phyloP scores from a whole-genome alignment of 202 grass and related monocot genomes.

The Schoenoplectus triqueter region DNA sequence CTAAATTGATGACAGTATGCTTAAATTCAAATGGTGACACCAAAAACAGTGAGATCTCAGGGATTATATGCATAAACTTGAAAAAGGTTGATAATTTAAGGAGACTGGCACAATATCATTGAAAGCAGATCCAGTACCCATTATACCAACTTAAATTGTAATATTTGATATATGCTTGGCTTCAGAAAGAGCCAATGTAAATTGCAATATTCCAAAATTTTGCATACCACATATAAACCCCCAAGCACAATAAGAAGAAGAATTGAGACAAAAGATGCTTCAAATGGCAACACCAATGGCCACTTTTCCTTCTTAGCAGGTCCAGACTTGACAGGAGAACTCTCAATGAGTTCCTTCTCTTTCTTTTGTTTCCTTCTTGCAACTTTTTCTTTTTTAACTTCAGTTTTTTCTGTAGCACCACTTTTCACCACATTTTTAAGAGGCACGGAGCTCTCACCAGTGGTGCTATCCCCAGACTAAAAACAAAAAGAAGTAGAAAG shows the following conservation, averaged over 20 bases:
- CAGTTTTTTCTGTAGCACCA: constrained; percentile 58
- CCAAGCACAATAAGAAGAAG: constrained; percentile 74
- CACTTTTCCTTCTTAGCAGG: constrained; percentile 60
- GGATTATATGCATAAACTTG: constrained; percentile 13
- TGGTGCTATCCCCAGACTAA: constrained; percentile 62
- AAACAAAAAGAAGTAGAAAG: constrained; percentile 37
- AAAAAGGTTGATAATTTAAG: constrained; percentile 2
- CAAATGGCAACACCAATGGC: constrained; percentile 76
- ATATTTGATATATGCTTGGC: background rate
- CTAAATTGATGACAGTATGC: background rate
- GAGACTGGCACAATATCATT: background rate
- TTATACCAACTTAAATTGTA: background rate
- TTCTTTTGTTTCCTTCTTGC: constrained; percentile 89
- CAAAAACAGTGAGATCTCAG: constrained; percentile 18
- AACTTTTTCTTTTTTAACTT: constrained; percentile 81
- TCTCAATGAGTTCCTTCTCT: constrained; percentile 70
- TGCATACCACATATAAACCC: constrained; percentile 96
- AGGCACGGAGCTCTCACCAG: constrained; percentile 44
- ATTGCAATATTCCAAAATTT: constrained; percentile 34
- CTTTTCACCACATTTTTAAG: constrained; percentile 52
- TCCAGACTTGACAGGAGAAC: constrained; percentile 43
- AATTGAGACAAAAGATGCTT: constrained; percentile 75
- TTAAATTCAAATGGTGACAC: background rate
- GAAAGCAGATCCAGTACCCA: background rate
- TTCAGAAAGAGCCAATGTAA: constrained; percentile 5